Evolutionary conservation across 371 early-diverging fungal species (phyloP), one percentile per base, ranked within the genome.

Genomic region (Parasitella parasitica): DNA sequence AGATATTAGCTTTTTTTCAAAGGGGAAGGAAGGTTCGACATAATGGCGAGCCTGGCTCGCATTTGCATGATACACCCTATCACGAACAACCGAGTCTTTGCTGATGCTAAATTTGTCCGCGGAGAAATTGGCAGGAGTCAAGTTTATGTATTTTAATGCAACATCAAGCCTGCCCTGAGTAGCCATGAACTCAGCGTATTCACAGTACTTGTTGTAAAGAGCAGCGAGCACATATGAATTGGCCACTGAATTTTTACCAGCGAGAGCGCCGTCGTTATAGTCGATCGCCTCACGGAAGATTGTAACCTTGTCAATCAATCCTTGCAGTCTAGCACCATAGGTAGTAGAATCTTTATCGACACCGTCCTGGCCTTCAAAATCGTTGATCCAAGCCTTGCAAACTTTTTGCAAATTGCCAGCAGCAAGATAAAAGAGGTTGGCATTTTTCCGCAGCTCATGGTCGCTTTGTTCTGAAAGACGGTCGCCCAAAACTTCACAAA

Each of bases 281-380:
- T 89, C 86, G 53, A 96, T 91, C 0, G 95, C 96, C 56, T 89
- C 89, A 32, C 94, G 82, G 84, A 94, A 94, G 4, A 97, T 87
- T 5, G 94, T 85, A 22, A 95, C 86, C 73, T 94, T 94, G 69
- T 97, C 97, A 34, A 97, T 84, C 24, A 97, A 72, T 37, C 79
- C 73, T 57, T 96, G 96, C 26, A 97, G 72, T 35, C 63, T 60
- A 16, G 74, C 65, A 37, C 9, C 48, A 28, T 9, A 50, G 6
- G 20, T 64, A 13, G n/a, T 27, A 55, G 30, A 54, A 12, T 18
- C 77, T 73, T 27, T 77, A 54, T 41, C 71, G 30, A 34, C 80
- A 74, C 35, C 64, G 59, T 59, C 63, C 59, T 54, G 67, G 61
- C 22, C 66, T 6, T 80, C 79, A 35, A 81, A 64, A 20, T 64